These are phyloP conservation scores for Blastocystis sp. DNA, from an alignment of 352 stramenopile species.

Conservation along the genomic window DNA sequence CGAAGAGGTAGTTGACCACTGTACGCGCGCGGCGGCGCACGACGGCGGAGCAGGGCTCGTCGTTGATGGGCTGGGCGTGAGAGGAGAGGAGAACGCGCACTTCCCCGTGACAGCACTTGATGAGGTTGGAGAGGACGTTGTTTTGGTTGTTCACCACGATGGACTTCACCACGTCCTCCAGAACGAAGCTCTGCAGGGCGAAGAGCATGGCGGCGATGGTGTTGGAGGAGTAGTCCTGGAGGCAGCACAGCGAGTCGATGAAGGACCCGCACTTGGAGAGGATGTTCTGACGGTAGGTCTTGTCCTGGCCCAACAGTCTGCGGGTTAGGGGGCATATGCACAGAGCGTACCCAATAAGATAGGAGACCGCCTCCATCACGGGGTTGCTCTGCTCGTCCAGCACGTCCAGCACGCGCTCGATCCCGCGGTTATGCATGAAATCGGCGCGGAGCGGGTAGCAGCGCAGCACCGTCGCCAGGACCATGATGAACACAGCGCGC, in stretches of 20 bases:
- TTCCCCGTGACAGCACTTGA: conserved; percentile 3
- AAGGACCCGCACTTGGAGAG: not conserved
- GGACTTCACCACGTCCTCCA: conserved; percentile 2
- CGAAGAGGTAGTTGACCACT: conserved; percentile 42
- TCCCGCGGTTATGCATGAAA: not conserved
- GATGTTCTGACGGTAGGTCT: not conserved
- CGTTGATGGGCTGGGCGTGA: not conserved
- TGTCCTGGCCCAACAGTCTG: conserved; percentile 33
- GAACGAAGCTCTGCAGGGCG: conserved; percentile 46
- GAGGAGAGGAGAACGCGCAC: not conserved
- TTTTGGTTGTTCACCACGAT: conserved; percentile 20
- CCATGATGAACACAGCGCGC: conserved; percentile 24
- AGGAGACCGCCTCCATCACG: not conserved
- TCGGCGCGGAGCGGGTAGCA: conserved; percentile 7
- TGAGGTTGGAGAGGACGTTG: conserved; percentile 17
- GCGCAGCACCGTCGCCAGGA: conserved; percentile 32
- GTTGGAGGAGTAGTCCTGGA: not conserved
- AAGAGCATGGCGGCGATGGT: conserved; percentile 58
- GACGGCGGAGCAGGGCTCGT: not conserved
- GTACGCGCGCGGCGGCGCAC: not conserved
- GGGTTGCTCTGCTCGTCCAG: not conserved
- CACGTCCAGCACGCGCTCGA: not conserved
- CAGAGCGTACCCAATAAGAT: conserved; percentile 3
- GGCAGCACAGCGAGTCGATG: not conserved
- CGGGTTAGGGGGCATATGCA: not conserved